These are phyloP conservation scores for Colletotrichum tropicicola DNA, from an alignment of 2,329 filamentous ascomycete genomes.

Conservation along the genomic window DNA sequence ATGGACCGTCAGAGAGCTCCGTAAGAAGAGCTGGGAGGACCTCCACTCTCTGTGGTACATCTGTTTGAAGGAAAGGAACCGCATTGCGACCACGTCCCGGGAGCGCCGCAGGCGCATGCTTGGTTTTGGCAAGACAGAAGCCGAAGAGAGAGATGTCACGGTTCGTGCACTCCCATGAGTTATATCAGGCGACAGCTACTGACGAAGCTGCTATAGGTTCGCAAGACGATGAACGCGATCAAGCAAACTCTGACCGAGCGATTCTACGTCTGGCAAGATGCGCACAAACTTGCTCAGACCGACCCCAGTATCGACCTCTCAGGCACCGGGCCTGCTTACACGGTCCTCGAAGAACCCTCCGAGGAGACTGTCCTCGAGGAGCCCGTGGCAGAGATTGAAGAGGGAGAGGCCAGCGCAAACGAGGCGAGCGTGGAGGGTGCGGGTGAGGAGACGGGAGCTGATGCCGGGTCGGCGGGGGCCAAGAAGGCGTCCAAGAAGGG, in stretches of 20 bases:
- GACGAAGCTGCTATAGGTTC: conserved; percentile 63
- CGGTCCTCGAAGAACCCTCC: conserved; percentile 45
- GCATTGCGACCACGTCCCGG: conserved; percentile 78
- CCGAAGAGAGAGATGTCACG: conserved; percentile 67
- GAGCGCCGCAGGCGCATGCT: conserved; percentile 75
- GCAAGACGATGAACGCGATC: conserved; percentile 81
- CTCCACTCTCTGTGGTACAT: conserved; percentile 94
- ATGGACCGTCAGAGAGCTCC: conserved; percentile 87
- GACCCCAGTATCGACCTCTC: conserved; percentile 75
- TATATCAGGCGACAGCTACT: background rate
- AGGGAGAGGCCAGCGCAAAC: no score
- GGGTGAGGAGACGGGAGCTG: no score
- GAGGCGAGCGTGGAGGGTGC: no score
- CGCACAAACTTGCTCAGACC: conserved; percentile 68
- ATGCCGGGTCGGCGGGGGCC: background rate
- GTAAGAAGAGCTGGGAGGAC: conserved; percentile 92
- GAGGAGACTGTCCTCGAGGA: no score
- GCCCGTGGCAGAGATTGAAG: no score
- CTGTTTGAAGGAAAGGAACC: conserved; percentile 90
- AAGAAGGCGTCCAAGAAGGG: background rate
- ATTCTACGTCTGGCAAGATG: conserved; percentile 88
- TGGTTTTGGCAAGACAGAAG: conserved; percentile 78
- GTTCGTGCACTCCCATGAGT: conserved; percentile 59
- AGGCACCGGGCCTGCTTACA: conserved; percentile 58
- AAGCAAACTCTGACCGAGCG: conserved; percentile 88